A percentile compares a stretch with the other conserved stretches of the same genome.
Conservation (phyloP, 140 eudicot species). For the Anethum foeniculum region DNA sequence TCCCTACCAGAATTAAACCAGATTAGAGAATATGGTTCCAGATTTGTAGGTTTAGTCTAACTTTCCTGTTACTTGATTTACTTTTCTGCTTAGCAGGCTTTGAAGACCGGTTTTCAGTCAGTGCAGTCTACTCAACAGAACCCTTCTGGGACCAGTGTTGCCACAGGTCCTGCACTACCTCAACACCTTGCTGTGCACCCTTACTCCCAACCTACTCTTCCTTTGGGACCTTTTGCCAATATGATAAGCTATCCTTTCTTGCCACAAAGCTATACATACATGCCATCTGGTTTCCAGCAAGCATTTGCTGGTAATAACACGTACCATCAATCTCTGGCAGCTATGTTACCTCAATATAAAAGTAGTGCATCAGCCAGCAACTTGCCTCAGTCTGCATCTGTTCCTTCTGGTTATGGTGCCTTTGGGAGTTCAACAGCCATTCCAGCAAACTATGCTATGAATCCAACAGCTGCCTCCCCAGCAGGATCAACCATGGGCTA, state of each 20-base stretch:
- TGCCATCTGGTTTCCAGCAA: constrained; percentile 94
- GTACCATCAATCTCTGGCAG: constrained; percentile 77
- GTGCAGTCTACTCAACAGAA: constrained; percentile 63
- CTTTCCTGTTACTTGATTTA: neutral
- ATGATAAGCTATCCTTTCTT: constrained; percentile 80
- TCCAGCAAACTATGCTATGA: constrained; percentile 76
- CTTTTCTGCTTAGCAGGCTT: constrained; percentile 42
- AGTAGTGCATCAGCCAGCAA: constrained; percentile 70
- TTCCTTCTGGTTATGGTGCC: constrained; percentile 76
- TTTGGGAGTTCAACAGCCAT: constrained; percentile 59
- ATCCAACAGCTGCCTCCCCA: constrained; percentile 68
- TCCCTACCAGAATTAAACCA: neutral
- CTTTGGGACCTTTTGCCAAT: constrained; percentile 79
- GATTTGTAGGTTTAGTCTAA: neutral
- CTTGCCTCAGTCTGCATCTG: constrained; percentile 76
- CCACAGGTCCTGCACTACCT: constrained; percentile 71
- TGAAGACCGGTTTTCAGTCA: constrained; percentile 58
- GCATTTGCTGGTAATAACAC: constrained; percentile 74
- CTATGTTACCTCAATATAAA: constrained; percentile 69
- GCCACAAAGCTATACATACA: constrained; percentile 75
- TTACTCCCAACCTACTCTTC: constrained; percentile 74
- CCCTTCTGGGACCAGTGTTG: constrained; percentile 44
- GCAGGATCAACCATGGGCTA: constrained; percentile 59
- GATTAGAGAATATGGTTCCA: neutral
- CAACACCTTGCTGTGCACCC: constrained; percentile 81